Conservation (phyloP, 805 yeast genomes). For the Vanderwaltozyma polyspora region DNA sequence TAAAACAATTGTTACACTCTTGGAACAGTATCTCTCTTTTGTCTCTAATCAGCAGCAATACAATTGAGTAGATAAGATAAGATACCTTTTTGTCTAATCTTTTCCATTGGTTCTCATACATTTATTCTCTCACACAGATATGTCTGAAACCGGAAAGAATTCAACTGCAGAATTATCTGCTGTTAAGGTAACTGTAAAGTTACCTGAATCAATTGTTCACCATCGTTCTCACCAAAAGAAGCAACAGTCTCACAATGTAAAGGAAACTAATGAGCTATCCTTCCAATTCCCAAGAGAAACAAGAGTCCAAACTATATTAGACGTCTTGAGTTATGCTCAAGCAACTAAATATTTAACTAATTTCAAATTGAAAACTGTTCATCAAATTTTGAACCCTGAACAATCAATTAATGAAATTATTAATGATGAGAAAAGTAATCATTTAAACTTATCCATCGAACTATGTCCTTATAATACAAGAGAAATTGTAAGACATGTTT, state of each 20-base stretch:
- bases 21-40: too few species aligned
- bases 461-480: conserved; percentile 22
- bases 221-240: conserved; percentile 6
- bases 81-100: too few species aligned
- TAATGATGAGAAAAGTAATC: conserved; percentile 3
- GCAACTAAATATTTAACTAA: conserved; percentile 23
- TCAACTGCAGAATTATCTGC: conserved; percentile 3
- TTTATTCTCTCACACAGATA: too few species aligned
- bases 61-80: background rate
- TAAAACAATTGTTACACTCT: too few species aligned
- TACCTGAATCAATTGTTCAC: conserved; percentile 9
- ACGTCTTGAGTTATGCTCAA: conserved; percentile 18
- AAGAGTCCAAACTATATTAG: conserved; percentile 17
- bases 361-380: conserved; percentile 14
- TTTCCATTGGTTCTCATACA: too few species aligned
- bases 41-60: too few species aligned
- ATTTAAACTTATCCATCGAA: conserved; percentile 12
- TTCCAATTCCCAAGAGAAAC: conserved; percentile 20
- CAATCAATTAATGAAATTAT: conserved; percentile 11
- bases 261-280: conserved; percentile 6
- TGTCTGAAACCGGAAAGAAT: background rate
- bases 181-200: conserved; percentile 13
- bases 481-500: conserved; percentile 23
- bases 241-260: conserved; percentile 2
- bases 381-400: conserved; percentile 11